These are phyloP conservation scores for Entonaema liquescens DNA, from an alignment of 495 filamentous ascomycete species.

Conservation along the genomic window DNA sequence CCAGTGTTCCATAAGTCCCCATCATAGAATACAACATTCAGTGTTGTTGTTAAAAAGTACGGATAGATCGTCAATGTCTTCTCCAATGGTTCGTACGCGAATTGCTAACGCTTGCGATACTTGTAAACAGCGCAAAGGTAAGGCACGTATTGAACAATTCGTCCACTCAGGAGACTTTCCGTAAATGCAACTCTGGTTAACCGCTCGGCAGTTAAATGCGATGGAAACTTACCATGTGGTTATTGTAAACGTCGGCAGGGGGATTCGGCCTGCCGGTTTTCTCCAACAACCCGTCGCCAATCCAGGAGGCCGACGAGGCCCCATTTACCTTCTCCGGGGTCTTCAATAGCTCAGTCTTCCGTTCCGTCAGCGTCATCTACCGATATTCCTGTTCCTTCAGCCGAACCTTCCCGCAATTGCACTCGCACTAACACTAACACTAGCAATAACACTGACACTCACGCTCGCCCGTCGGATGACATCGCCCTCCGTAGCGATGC, in stretches of 20 bases:
- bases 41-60: not conserved
- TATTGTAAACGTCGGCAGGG: constrained; percentile 31
- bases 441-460: not conserved
- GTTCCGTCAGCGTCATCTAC: constrained; percentile 25
- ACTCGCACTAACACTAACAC: not conserved
- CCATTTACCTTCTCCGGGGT: constrained; percentile 22
- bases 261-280: constrained; percentile 25
- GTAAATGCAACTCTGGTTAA: not conserved
- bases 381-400: not conserved
- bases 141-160: not conserved
- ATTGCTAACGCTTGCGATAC: constrained; percentile 56
- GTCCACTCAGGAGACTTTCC: not conserved
- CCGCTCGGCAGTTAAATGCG: constrained; percentile 30
- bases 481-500: constrained; percentile 28
- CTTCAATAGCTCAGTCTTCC: constrained; percentile 20
- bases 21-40: not conserved
- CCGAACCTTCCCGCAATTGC: not conserved
- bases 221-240: constrained; percentile 36
- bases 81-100: constrained; percentile 43
- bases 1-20: too few species aligned
- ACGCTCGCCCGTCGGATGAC: not conserved
- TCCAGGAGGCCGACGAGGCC: constrained; percentile 14
- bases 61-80: constrained; percentile 10
- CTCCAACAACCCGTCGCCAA: constrained; percentile 29
- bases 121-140: constrained; percentile 54